A percentile compares a stretch with the other conserved stretches of the same genome.
These are phyloP conservation scores for Trichoderma cornu-damae DNA, from an alignment of 2,329 filamentous ascomycete species.

Conservation along the genomic window DNA sequence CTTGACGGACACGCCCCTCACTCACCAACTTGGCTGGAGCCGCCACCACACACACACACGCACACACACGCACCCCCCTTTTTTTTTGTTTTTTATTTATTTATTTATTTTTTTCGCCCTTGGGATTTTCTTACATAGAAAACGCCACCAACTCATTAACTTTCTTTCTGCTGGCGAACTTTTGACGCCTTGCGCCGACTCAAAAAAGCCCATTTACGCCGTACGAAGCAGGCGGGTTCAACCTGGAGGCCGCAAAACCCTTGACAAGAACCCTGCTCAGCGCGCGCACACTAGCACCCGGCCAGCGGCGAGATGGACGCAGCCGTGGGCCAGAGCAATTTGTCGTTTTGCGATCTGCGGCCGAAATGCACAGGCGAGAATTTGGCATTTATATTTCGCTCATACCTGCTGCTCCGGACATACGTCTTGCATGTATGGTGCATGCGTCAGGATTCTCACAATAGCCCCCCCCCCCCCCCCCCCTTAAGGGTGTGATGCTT, in stretches of 20 bases:
- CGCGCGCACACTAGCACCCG: background rate
- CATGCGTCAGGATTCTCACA: slow-evolving; percentile 15
- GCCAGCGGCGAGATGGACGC: slow-evolving; percentile 10
- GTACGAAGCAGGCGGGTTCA: background rate
- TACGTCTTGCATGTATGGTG: slow-evolving; percentile 12
- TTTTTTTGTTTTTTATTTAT: no score
- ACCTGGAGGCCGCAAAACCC: background rate
- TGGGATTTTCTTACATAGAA: background rate
- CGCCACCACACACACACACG: slow-evolving; percentile 4
- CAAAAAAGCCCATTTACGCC: background rate
- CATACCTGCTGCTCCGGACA: slow-evolving; percentile 14
- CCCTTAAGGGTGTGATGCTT: slow-evolving; percentile 13
- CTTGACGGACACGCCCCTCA: slow-evolving; percentile 11
- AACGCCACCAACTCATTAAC: background rate
- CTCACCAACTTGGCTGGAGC: slow-evolving; percentile 1
- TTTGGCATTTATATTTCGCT: slow-evolving; percentile 16
- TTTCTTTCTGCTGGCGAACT: background rate
- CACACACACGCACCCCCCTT: background rate
- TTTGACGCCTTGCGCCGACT: background rate
- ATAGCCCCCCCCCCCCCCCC: no score
- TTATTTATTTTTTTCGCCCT: background rate
- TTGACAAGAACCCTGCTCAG: background rate
- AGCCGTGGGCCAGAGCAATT: slow-evolving; percentile 2
- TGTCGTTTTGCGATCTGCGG: slow-evolving; percentile 10
- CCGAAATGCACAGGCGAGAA: slow-evolving; percentile 1